A percentile compares a stretch with the other conserved stretches of the same genome.
Conservation (phyloP, 2,329 filamentous ascomycete genomes). For the Pseudogymnoascus sp. region DNA sequence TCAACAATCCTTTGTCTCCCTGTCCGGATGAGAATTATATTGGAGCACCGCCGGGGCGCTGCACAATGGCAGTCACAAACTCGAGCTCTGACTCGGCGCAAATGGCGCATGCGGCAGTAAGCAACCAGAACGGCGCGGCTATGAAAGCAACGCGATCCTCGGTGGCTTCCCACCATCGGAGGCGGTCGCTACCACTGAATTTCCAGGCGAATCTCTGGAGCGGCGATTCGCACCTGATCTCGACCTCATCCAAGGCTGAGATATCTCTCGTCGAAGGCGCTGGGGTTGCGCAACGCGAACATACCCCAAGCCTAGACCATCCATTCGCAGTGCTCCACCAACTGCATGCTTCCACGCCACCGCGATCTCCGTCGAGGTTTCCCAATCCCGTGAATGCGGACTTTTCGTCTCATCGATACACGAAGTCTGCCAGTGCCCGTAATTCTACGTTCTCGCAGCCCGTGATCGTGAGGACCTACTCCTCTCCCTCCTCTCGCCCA, state of each 20-base stretch:
- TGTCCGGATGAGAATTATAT: slow-evolving; percentile 6
- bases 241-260: neutral
- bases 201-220: neutral
- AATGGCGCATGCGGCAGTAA: slow-evolving; percentile 7
- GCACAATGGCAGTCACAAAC: slow-evolving; percentile 6
- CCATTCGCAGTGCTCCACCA: slow-evolving; percentile 4
- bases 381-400: slow-evolving; percentile 16
- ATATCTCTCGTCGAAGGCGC: slow-evolving; percentile 2
- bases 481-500: slow-evolving; percentile 32
- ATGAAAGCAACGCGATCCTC: slow-evolving; percentile 4
- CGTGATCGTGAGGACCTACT: slow-evolving; percentile 58
- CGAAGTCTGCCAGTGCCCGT: slow-evolving; percentile 47
- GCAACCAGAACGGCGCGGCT: neutral
- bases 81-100: slow-evolving; percentile 6
- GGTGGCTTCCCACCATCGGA: slow-evolving; percentile 5
- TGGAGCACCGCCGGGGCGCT: slow-evolving; percentile 4
- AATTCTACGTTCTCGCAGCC: slow-evolving; percentile 53
- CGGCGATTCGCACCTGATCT: neutral
- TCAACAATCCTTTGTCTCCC: slow-evolving; percentile 7
- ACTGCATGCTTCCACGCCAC: slow-evolving; percentile 3
- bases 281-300: slow-evolving; percentile 4
- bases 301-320: neutral
- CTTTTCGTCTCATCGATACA: slow-evolving; percentile 38
- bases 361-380: slow-evolving; percentile 4
- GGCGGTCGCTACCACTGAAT: slow-evolving; percentile 4